phyloP scores from a whole-genome alignment of 1,139 yeast species.

The Geotrichum australiense region DNA sequence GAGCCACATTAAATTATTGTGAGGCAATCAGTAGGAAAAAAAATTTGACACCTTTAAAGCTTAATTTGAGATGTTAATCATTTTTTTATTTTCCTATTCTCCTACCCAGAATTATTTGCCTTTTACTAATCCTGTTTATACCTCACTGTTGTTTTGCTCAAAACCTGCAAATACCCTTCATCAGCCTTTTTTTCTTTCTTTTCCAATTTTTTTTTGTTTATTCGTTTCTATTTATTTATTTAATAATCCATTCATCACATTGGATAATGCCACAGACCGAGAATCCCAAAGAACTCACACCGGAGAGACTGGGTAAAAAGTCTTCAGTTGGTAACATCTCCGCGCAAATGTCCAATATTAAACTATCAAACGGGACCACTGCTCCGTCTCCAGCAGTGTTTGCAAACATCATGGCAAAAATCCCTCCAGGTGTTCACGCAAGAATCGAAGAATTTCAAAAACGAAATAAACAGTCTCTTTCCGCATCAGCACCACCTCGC shows the following conservation, averaged over 20 bases:
- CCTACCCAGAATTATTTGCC: too few relatives aligned
- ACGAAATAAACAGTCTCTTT: conserved; percentile 9
- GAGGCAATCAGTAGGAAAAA: too few relatives aligned
- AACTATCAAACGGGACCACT: conserved; percentile 7
- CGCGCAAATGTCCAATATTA: conserved; percentile 7
- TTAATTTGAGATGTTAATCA: too few relatives aligned
- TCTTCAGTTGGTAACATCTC: background rate
- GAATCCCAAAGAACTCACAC: background rate
- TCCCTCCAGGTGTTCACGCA: conserved; percentile 64
- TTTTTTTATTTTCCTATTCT: too few relatives aligned
- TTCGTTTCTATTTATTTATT: background rate
- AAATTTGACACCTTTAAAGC: too few relatives aligned
- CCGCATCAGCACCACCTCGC: background rate
- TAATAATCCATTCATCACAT: background rate
- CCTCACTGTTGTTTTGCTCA: too few relatives aligned
- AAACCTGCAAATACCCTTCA: too few relatives aligned
- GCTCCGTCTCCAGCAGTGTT: conserved; percentile 18
- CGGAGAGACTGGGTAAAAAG: background rate
- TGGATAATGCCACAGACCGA: background rate
- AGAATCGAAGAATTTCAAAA: conserved; percentile 62
- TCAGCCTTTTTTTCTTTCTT: background rate
- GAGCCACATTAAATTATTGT: too few relatives aligned
- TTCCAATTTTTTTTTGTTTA: background rate
- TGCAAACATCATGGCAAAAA: conserved; percentile 23
- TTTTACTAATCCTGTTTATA: too few relatives aligned